Conservation (phyloP, 441 rosid species). For the Corymbia citriodora region DNA sequence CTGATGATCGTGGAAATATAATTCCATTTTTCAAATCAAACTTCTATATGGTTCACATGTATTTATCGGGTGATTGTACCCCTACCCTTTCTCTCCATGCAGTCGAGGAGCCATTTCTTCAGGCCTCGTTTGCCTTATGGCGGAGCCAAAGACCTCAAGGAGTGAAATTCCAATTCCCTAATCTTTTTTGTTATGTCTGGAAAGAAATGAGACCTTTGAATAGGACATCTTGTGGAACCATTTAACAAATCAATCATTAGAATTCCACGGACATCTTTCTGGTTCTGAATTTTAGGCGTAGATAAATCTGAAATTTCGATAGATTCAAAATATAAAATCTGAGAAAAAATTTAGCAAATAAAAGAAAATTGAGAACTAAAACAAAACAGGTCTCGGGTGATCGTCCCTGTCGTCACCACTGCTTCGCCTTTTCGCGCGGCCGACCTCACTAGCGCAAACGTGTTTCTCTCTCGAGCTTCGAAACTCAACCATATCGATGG, state of each 20-base stretch:
- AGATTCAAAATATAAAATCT: not conserved
- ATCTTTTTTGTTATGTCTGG: not conserved
- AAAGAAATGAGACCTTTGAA: not conserved
- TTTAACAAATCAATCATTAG: not conserved
- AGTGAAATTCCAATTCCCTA: not conserved
- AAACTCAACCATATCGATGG: not conserved
- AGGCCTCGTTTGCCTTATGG: not conserved
- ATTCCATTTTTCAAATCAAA: not conserved
- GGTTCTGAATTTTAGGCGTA: not conserved
- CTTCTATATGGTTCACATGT: not conserved
- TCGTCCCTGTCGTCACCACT: not conserved
- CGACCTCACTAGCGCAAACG: not conserved
- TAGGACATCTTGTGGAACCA: not conserved
- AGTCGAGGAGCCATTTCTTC: not conserved
- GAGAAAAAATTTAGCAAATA: not conserved
- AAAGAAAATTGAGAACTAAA: not conserved
- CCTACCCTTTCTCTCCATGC: not conserved
- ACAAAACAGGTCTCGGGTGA: not conserved
- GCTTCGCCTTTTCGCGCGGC: not conserved
- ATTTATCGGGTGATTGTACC: not conserved
- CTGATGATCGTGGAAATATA: not conserved
- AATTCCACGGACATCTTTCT: not conserved
- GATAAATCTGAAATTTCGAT: not conserved
- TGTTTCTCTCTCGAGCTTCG: not conserved
- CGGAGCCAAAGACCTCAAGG: not conserved